Evolutionary conservation across 129 eudicot genomes (phyloP), one percentile per base, ranked within the genome.

Genomic region (Sambucus nigra): DNA sequence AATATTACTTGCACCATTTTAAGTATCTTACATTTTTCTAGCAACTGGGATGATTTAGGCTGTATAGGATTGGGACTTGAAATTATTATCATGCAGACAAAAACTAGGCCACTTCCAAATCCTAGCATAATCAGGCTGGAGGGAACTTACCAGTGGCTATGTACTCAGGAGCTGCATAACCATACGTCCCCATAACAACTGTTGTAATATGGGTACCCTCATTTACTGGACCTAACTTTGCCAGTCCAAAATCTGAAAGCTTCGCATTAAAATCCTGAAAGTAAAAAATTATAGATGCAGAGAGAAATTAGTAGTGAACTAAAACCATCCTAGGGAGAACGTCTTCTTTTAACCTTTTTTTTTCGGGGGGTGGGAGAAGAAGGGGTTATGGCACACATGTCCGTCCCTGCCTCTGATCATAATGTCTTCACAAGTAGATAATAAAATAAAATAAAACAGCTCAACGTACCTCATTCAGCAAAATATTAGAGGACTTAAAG

Each of bases 161-260:
- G 33, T 69, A 75, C 35, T 60, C 55, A 11, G 81, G 81, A 56
- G 48, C 70, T 13, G 53, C 4, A 61, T 74, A 74, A 7, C 71
- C 75, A 29, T 17, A 5, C 10, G 71, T 68, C 53, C 75, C 70
- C 31, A 48, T 59, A 7, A 68, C 57, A 3, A 22, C 23, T 7
- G 73, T 61, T 26, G 42, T 40, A 16, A 49, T 32, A 12, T 54
- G 50, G 44, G 16, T 33, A 14, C 29, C 55, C 39, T 23, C 32
- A 18, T 38, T 35, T 8, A 3, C 45, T 0, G 16, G 52, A 25
- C n/a, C 61, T 10, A 47, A 31, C 51, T 20, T 63, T 17, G 75
- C 66, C 47, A 49, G 39, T 17, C 75, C 74, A 45, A 38, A 53
- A 53, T 53, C 67, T n/a, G 31, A 32, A 3, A 69, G 2, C 51